Evolutionary conservation across 1,284 basidiomycete genomes (phyloP).

Genomic region (Microbotryum violaceum): DNA sequence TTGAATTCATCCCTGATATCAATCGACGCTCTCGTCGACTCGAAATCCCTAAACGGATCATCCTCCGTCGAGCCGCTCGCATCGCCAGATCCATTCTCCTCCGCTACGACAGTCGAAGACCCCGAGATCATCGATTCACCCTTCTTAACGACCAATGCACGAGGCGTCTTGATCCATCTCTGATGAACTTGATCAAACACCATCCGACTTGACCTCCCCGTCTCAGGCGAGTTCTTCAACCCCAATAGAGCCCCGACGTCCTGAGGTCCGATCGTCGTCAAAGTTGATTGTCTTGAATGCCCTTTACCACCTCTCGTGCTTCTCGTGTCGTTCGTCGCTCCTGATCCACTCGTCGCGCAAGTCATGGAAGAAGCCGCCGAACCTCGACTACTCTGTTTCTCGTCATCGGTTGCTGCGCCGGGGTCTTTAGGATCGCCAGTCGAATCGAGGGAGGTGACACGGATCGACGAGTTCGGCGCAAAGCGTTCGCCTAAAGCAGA

Average conservation of each 20-base stretch:
- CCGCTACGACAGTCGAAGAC: neutral
- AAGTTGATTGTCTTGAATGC: conserved; percentile 27
- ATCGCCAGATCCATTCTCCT: neutral
- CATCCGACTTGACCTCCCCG: conserved; percentile 72
- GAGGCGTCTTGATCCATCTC: conserved; percentile 62
- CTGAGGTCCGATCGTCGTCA: conserved; percentile 59
- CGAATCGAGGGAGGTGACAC: neutral
- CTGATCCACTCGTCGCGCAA: too few relatives aligned
- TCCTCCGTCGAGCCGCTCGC: conserved; percentile 12
- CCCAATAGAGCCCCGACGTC: conserved; percentile 48
- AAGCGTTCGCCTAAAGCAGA: too few relatives aligned
- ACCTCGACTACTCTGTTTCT: too few relatives aligned
- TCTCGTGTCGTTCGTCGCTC: neutral
- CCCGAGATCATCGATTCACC: neutral
- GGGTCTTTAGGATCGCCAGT: neutral
- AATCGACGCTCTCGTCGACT: neutral
- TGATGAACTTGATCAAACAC: conserved; percentile 68
- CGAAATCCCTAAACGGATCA: conserved; percentile 26
- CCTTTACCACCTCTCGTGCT: neutral
- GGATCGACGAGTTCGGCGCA: too few relatives aligned
- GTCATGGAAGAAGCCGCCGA: too few relatives aligned
- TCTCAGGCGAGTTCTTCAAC: conserved; percentile 42
- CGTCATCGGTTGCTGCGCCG: too few relatives aligned
- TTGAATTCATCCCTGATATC: neutral
- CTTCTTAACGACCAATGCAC: neutral